phyloP scores from a whole-genome alignment of 164 flowering plant species.

The Vitis rupestris region DNA sequence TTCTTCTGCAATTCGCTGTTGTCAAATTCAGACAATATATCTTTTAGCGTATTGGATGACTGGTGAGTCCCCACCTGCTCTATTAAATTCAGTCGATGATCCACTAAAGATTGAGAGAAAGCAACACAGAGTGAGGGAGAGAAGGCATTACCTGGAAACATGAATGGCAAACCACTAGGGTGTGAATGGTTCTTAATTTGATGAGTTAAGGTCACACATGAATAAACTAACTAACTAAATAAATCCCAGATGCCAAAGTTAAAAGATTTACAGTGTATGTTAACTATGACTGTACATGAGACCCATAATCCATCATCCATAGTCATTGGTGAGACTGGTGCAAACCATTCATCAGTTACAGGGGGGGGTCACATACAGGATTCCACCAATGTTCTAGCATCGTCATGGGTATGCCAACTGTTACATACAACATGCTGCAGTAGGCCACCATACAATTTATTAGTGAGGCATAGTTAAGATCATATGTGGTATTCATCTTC shows the following conservation, averaged over 20 bases:
- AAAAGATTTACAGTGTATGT: not conserved
- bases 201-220: not conserved
- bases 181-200: not conserved
- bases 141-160: not conserved
- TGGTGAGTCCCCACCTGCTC: too few relatives aligned
- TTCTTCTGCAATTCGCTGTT: too few relatives aligned
- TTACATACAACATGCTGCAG: conserved; percentile 3
- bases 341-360: too few relatives aligned
- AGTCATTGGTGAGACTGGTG: too few relatives aligned
- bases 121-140: not conserved
- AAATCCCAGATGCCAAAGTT: not conserved
- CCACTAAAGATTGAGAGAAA: too few relatives aligned
- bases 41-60: too few relatives aligned
- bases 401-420: not conserved
- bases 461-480: not conserved
- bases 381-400: too few relatives aligned
- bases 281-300: conserved; percentile 1
- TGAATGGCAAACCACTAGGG: too few relatives aligned
- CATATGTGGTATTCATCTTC: conserved; percentile 3
- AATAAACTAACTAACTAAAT: not conserved
- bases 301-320: not conserved
- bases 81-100: too few relatives aligned
- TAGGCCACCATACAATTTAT: not conserved
- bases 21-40: not conserved
- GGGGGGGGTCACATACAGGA: too few relatives aligned